Evolutionary conservation across 2,329 filamentous ascomycete species (phyloP), one percentile per base, ranked within the genome.

Genomic region (Sphaerostilbella broomeana): DNA sequence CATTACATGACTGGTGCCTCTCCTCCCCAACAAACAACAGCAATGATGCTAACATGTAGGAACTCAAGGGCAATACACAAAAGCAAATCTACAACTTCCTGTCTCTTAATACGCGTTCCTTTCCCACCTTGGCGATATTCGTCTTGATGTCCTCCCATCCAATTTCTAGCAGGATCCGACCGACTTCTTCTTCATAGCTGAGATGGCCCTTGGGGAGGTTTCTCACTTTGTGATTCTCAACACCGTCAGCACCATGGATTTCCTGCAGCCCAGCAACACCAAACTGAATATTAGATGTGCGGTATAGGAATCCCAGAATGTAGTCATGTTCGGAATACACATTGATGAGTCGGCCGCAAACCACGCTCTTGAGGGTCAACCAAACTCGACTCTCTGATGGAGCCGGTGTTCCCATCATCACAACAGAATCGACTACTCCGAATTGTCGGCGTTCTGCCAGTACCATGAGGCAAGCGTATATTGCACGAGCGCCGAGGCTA

Each of bases 311-410:
- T 1, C 80, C 88, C 3, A 97, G 78, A 17, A 95, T 79, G 49
- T 86, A 88, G 59, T 97, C 90, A 32, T 86, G 85, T 36, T 83
- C 79, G 1, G 86, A 94, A 58, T 82, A 95, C 4, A 92, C 87
- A 51, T 95, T 97, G 54, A 95, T 73, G n/a, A 95, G 69, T 16
- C 88, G 78, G 0, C 89, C 88, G 27, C 79, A 74, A 4, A 94
- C 86, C 3, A 90, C 84, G 43, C 78, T 82, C 47, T 85, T 80
- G 55, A 95, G 73, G 5, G 78, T 72, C 19, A 83, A 71, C 89
- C 90, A 95, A 38, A 85, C 79, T 6, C 73, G 69, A 2, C 72
- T 73, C 16, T 83, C 75, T 2, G 84, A 79, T 0, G 89, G 86
- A 5, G 81, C 81, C 0, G 90, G 88, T 0, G 84, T 74, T 2